Base-by-base conservation (phyloP, 2,329 filamentous ascomycete species). In the Rutstroemia sp. region DNA sequence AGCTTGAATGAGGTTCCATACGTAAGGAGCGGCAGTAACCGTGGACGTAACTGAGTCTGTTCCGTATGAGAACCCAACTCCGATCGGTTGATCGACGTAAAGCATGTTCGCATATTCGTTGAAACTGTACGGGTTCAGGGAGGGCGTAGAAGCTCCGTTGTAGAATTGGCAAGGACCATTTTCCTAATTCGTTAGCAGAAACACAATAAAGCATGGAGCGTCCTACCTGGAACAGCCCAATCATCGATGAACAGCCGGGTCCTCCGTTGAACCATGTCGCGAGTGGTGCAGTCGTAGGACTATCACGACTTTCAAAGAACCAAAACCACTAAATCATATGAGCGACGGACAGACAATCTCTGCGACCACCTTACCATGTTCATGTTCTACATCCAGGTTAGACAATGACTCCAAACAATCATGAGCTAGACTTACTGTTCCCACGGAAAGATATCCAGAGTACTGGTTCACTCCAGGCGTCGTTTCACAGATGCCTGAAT, bases 261-360 rank as follows among this genome's bases (percentile, higher is more conserved):
- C 75, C 54, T 44, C 75, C 75, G 51, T 76, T 75, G 58, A 76
- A 70, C 73, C 74, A 76, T 21, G 71, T 70, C 3, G 71, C 70
- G 4, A 76, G 62, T 2, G 75, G 75, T 9, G 74, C 73, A 38
- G 70, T 73, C 8, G 68, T 64, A 1, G 81, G 74, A 61, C 76
- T 72, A 51, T 78, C 73, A 7, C 80, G 73, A 14, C 81, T 73
- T 60, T 84, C 81, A 59, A 86, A 80, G 64, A 84, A 85, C 80
- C 81, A 68, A 47, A 66, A 65, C 61, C 64, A 67, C 60, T 48
- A 17, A 7, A 30, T 48, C 21, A 23, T 12, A 25, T 46, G 12
- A 46, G 19, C 42, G 21, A 25, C 10, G 17, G 12, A 14, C 17
- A 46, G 5, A 34, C 16, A 2, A 48, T 16, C 16, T 30, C 5